phyloP scores from a whole-genome alignment of 257 asterid species.

The Cynanchum wilfordii region DNA sequence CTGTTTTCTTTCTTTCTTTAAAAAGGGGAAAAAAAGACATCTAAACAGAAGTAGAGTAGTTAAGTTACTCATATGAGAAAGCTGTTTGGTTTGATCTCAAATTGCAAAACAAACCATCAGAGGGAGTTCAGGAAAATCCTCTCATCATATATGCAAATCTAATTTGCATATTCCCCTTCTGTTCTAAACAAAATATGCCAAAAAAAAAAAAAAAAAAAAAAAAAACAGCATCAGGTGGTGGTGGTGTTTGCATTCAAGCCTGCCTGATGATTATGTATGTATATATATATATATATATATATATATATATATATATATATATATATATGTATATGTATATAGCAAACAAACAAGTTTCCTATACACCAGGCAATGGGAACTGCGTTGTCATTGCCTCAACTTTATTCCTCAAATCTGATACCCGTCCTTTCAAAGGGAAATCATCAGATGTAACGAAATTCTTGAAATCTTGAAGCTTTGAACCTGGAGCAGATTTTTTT shows the following conservation, averaged over 20 bases:
- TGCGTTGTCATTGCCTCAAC: constrained; percentile 73
- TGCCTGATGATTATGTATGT: background rate
- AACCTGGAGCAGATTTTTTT: constrained; percentile 53
- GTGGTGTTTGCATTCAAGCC: no score
- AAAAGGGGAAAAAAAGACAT: background rate
- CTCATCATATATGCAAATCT: no score
- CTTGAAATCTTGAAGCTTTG: constrained; percentile 83
- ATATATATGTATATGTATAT: no score
- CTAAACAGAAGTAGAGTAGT: background rate
- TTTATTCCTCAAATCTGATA: constrained; percentile 49
- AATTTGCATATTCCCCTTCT: no score
- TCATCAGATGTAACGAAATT: constrained; percentile 54
- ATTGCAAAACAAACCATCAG: background rate
- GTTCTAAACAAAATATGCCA: no score
- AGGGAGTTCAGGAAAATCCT: no score
- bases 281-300: background rate
- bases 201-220: no score
- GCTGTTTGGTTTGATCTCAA: background rate
- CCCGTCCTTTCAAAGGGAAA: constrained; percentile 52
- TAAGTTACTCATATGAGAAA: background rate
- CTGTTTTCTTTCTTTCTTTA: no score
- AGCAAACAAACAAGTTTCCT: constrained; percentile 12
- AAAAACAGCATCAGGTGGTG: no score
- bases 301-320: no score
- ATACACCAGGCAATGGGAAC: constrained; percentile 83